Evolutionary conservation across 495 filamentous ascomycete species (phyloP).

Genomic region (Aspergillus affinis): DNA sequence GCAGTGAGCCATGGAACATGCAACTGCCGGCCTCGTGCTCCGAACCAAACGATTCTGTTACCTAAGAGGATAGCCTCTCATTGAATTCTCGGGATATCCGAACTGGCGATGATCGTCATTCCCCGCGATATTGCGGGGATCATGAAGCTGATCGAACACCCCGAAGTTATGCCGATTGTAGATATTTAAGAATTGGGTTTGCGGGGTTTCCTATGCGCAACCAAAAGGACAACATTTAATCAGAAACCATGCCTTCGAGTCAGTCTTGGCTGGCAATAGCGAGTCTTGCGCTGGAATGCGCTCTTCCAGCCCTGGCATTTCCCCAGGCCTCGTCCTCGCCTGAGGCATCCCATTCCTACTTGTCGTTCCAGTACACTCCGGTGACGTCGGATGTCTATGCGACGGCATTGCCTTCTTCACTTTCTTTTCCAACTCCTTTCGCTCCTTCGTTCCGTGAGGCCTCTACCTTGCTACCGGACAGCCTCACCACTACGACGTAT

Average conservation of each 20-base stretch:
- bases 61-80: too few species aligned
- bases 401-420: constrained; percentile 2
- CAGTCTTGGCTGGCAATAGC: background rate
- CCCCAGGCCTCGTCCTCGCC: background rate
- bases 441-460: constrained; percentile 9
- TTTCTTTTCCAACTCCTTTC: constrained; percentile 10
- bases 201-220: too few species aligned
- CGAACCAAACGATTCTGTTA: background rate
- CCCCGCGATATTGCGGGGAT: constrained; percentile 3
- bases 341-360: constrained; percentile 1
- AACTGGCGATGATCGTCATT: background rate
- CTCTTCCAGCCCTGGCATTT: background rate
- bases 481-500: constrained; percentile 11
- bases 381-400: constrained; percentile 10
- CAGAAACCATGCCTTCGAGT: background rate
- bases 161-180: background rate
- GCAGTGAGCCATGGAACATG: background rate
- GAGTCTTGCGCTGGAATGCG: background rate
- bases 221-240: too few species aligned
- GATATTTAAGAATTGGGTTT: too few species aligned
- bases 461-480: constrained; percentile 5
- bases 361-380: constrained; percentile 7
- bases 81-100: background rate
- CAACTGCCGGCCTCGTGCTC: background rate
- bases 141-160: background rate